phyloP scores from a whole-genome alignment of 306 rosid genomes.

The Cucumis cinereus region DNA sequence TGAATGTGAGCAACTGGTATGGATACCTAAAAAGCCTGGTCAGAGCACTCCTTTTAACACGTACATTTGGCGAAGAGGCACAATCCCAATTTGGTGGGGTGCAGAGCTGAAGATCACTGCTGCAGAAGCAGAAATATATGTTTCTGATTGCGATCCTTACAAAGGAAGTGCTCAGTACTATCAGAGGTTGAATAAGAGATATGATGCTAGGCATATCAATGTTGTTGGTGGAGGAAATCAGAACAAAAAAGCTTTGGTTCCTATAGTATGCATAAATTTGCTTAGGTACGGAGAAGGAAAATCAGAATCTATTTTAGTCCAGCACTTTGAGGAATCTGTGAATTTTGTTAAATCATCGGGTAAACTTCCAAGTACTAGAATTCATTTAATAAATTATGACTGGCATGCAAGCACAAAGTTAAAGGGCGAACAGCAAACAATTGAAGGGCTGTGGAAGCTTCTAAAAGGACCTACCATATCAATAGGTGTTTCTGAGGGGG shows the following conservation, averaged over 20 bases:
- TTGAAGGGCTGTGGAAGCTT: constrained; percentile 89
- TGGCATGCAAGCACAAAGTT: constrained; percentile 85
- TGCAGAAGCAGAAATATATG: constrained; percentile 96
- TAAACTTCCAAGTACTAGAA: constrained; percentile 58
- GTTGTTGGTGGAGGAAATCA: constrained; percentile 33
- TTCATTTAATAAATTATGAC: constrained; percentile 75
- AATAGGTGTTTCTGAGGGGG: constrained; percentile 85
- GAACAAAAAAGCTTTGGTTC: constrained; percentile 60
- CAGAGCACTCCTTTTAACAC: constrained; percentile 88
- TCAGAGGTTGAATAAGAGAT: constrained; percentile 77
- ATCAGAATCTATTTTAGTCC: constrained; percentile 81
- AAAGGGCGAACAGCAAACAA: constrained; percentile 86
- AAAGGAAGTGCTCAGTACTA: constrained; percentile 76
- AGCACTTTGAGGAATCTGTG: constrained; percentile 81
- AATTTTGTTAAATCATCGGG: constrained; percentile 63
- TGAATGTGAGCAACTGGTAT: constrained; percentile 93
- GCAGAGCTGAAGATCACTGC: constrained; percentile 95
- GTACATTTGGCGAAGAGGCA: constrained; percentile 90
- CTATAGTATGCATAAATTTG: constrained; percentile 81
- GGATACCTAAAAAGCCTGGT: constrained; percentile 80
- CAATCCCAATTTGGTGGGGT: constrained; percentile 99
- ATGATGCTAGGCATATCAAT: constrained; percentile 58
- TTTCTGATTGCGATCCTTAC: constrained; percentile 80
- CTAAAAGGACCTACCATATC: constrained; percentile 68
- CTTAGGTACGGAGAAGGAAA: constrained; percentile 93